Conservation (phyloP, 306 rosid genomes). For the Arachis hypogaea region DNA sequence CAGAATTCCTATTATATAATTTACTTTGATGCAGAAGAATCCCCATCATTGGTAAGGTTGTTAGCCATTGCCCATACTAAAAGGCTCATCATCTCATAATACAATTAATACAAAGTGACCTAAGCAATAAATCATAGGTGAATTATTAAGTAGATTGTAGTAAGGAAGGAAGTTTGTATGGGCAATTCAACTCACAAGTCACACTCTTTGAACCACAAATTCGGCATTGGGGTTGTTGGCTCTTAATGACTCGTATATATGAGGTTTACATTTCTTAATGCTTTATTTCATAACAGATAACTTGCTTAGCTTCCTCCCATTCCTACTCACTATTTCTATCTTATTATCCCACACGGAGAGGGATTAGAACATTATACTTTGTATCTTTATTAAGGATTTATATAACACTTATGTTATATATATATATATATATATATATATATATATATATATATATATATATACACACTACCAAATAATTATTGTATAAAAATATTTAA, state of each 20-base stretch:
- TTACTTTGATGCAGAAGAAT: neutral
- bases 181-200: neutral
- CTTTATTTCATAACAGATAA: neutral
- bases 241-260: constrained; percentile 23
- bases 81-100: neutral
- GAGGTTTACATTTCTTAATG: neutral
- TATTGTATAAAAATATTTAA: too few species aligned
- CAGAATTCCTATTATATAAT: neutral
- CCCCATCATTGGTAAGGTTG: neutral
- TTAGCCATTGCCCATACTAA: neutral
- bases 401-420: too few species aligned
- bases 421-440: too few species aligned
- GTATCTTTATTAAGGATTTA: too few species aligned
- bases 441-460: too few species aligned
- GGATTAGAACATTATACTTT: too few species aligned
- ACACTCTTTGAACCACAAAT: constrained; percentile 32
- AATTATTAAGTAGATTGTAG: neutral
- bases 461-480: too few species aligned
- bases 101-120: neutral
- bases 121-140: neutral
- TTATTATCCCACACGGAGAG: neutral
- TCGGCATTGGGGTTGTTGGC: constrained; percentile 45
- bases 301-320: constrained; percentile 18
- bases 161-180: neutral
- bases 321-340: neutral